Percentiles rank a stretch among this genome's conserved stretches.
Evolutionary conservation across 768 basidiomycete species (phyloP).

Genomic region (Russula brevipes): DNA sequence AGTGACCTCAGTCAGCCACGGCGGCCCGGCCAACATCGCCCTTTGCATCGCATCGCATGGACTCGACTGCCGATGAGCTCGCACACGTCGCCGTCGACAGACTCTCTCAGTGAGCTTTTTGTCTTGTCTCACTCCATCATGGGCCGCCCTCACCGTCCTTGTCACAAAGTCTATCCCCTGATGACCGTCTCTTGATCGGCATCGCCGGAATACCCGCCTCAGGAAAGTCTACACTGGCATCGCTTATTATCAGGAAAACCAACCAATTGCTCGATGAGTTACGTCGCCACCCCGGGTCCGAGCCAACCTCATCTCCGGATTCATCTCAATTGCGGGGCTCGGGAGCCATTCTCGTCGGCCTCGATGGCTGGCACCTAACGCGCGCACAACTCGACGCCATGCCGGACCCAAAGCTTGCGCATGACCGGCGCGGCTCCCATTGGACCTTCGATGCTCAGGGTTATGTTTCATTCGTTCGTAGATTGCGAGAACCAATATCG

Average conservation of each 20-base stretch:
- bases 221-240: conserved; percentile 78
- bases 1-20: too few species aligned
- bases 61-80: conserved; percentile 2
- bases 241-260: conserved; percentile 47
- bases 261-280: conserved; percentile 41
- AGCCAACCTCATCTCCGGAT: neutral
- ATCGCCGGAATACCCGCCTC: conserved; percentile 79
- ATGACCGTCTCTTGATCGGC: conserved; percentile 58
- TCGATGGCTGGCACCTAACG: conserved; percentile 92
- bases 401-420: conserved; percentile 70
- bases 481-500: conserved; percentile 41
- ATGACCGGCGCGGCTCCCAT: conserved; percentile 75
- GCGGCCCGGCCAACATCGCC: too few species aligned
- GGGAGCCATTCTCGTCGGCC: conserved; percentile 60
- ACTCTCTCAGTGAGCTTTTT: conserved; percentile 7
- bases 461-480: conserved; percentile 63
- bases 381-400: conserved; percentile 71
- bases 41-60: neutral
- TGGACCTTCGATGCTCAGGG: conserved; percentile 85
- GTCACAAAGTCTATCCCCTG: conserved; percentile 27
- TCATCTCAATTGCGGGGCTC: neutral
- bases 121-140: neutral
- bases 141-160: neutral
- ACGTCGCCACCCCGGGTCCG: neutral
- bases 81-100: neutral